Percentiles rank a stretch among this genome's conserved stretches.
Evolutionary conservation across 2,329 filamentous ascomycete species (phyloP).

Genomic region (Aspergillus sp.): DNA sequence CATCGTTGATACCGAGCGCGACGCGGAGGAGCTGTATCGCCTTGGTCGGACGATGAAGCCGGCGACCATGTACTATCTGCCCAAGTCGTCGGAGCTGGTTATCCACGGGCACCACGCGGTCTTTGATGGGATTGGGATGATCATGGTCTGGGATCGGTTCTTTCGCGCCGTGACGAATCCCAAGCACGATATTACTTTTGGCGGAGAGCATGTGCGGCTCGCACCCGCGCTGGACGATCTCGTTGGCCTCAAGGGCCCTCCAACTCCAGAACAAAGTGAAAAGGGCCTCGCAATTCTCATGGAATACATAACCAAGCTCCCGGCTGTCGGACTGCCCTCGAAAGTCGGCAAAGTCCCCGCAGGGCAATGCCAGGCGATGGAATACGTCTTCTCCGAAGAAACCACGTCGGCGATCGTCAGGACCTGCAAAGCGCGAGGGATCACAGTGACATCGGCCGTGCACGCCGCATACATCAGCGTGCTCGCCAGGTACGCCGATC

Average conservation of each 20-base stretch:
- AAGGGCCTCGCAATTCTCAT: neutral
- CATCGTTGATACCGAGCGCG: neutral
- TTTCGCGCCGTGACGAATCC: neutral
- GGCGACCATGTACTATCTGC: slow-evolving; percentile 10
- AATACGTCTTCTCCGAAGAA: neutral
- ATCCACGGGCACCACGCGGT: slow-evolving; percentile 3
- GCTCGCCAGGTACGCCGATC: neutral
- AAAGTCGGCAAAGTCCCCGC: neutral
- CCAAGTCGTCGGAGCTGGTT: slow-evolving; percentile 8
- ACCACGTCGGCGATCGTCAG: neutral
- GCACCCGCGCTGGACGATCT: neutral
- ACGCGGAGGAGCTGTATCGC: neutral
- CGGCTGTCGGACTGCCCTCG: neutral
- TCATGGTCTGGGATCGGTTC: neutral
- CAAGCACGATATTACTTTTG: neutral
- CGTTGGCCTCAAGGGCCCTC: neutral
- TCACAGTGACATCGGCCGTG: neutral
- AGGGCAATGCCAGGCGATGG: neutral
- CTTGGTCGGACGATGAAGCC: neutral
- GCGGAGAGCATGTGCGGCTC: neutral
- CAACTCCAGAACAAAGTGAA: neutral
- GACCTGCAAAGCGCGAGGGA: neutral
- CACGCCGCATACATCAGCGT: neutral
- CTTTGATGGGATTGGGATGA: slow-evolving; percentile 4
- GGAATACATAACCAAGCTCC: neutral